These are phyloP conservation scores for Solanum lignicaule DNA, from an alignment of 257 asterid species.

Conservation along the genomic window DNA sequence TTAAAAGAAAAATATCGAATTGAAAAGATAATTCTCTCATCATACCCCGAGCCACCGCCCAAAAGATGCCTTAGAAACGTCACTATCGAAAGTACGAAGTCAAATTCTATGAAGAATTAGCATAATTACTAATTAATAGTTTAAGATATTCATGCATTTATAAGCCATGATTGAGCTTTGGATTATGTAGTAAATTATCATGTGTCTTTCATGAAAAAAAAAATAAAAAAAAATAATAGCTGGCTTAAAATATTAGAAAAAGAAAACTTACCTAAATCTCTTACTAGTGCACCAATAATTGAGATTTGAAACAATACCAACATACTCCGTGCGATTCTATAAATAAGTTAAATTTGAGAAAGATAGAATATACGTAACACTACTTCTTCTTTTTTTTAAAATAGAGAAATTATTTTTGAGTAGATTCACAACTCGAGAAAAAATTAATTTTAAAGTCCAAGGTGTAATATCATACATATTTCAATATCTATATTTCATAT, in stretches of 20 bases:
- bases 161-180: background rate
- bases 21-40: background rate
- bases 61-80: background rate
- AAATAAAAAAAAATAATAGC: too few species aligned
- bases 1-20: too few species aligned
- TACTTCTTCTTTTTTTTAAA: too few species aligned
- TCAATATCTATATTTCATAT: too few species aligned
- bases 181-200: background rate
- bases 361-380: background rate
- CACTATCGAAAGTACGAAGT: constrained; percentile 10
- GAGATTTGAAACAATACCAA: too few species aligned
- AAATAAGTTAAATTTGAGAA: too few species aligned
- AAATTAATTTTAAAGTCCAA: too few species aligned
- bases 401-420: too few species aligned
- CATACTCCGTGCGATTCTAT: background rate
- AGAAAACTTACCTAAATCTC: background rate
- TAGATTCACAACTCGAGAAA: too few species aligned
- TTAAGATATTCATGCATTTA: background rate
- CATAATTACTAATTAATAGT: too few species aligned
- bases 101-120: background rate
- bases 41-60: background rate
- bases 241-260: background rate
- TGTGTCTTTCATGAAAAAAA: background rate
- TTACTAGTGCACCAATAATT: background rate
- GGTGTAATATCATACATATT: too few species aligned